Percentiles rank a stretch among this genome's conserved stretches.
phyloP scores from a whole-genome alignment of 2,329 filamentous ascomycete species.

The Fusarium pininemorale region DNA sequence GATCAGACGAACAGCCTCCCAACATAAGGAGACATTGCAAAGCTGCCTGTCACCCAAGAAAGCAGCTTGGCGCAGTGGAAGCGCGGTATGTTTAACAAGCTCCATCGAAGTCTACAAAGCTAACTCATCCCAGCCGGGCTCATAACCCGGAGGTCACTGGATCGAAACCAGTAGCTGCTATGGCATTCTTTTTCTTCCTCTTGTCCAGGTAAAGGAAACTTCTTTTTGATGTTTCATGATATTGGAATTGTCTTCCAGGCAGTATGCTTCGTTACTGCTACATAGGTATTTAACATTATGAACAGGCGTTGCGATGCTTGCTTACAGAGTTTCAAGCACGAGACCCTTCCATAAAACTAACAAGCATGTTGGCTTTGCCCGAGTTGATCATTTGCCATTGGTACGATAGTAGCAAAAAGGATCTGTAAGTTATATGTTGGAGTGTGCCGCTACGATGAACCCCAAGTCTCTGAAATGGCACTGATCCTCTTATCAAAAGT shows the following conservation, averaged over 20 bases:
- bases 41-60: background rate
- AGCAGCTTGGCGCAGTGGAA: conserved; percentile 30
- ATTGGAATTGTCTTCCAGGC: background rate
- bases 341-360: too few relatives aligned
- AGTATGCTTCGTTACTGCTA: too few relatives aligned
- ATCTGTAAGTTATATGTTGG: background rate
- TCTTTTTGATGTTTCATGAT: background rate
- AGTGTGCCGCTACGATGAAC: background rate
- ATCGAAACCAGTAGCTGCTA: conserved; percentile 31
- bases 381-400: background rate
- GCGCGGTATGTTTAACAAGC: conserved; percentile 13
- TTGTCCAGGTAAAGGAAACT: background rate
- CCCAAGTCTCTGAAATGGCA: background rate
- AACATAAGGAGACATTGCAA: background rate
- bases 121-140: conserved; percentile 24
- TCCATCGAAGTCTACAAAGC: background rate
- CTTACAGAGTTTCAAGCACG: background rate
- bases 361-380: background rate
- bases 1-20: background rate
- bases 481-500: background rate
- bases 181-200: background rate
- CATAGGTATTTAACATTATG: background rate
- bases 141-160: conserved; percentile 27
- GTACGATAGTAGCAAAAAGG: background rate
- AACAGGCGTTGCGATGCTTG: background rate